Percentiles rank a stretch among this genome's conserved stretches.
Evolutionary conservation across 441 rosid species (phyloP).

Genomic region (Erysimum cheiri): DNA sequence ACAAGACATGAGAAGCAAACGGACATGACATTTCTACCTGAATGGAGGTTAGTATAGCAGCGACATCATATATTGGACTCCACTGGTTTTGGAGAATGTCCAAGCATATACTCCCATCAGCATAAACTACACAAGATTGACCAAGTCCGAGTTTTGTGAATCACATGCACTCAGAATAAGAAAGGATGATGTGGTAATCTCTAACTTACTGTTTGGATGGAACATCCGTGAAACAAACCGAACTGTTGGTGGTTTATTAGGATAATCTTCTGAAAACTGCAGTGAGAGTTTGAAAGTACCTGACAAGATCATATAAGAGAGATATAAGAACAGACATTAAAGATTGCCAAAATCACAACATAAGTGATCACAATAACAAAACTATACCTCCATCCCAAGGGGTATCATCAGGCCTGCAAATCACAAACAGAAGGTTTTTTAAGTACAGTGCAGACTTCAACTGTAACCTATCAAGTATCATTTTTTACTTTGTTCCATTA

Average conservation of each 20-base stretch:
- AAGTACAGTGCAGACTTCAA: slow-evolving; percentile 24
- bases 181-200: background rate
- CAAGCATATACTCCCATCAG: slow-evolving; percentile 83
- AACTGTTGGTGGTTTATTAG: slow-evolving; percentile 75
- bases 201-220: slow-evolving; percentile 73
- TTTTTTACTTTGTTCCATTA: slow-evolving; percentile 30
- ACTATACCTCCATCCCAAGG: slow-evolving; percentile 80
- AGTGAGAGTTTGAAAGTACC: slow-evolving; percentile 75
- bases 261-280: slow-evolving; percentile 76
- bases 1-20: slow-evolving; percentile 15
- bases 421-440: slow-evolving; percentile 30
- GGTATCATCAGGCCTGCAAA: slow-evolving; percentile 73
- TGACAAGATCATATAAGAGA: slow-evolving; percentile 35
- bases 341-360: background rate
- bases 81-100: slow-evolving; percentile 89
- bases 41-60: slow-evolving; percentile 87
- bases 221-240: slow-evolving; percentile 82
- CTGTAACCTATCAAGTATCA: background rate
- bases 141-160: slow-evolving; percentile 8
- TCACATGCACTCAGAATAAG: slow-evolving; percentile 15
- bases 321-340: background rate
- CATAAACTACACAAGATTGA: slow-evolving; percentile 57
- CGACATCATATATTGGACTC: slow-evolving; percentile 85
- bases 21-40: slow-evolving; percentile 49
- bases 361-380: slow-evolving; percentile 8